phyloP scores from a whole-genome alignment of 2,329 filamentous ascomycete genomes.

The Fusarium penzigii region DNA sequence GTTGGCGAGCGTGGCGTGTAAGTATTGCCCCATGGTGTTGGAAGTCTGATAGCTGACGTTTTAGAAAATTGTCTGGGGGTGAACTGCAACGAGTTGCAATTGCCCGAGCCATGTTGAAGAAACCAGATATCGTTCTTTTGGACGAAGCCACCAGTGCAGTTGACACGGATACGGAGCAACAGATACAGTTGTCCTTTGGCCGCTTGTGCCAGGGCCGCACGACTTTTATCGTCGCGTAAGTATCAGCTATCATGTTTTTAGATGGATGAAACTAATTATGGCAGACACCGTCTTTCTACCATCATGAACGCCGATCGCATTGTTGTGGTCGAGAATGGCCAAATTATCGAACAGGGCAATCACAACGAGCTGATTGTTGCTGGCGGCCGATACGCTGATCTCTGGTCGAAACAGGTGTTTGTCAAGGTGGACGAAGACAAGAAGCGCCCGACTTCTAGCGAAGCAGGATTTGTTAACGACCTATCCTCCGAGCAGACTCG shows the following conservation, averaged over 20 bases:
- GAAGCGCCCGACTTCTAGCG: conserved; percentile 21
- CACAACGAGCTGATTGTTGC: conserved; percentile 59
- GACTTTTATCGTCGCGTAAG: conserved; percentile 66
- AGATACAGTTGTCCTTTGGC: conserved; percentile 63
- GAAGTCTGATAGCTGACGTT: background rate
- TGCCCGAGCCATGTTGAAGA: conserved; percentile 71
- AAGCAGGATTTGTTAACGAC: conserved; percentile 37
- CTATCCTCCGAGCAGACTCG: conserved; percentile 38
- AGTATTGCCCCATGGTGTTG: conserved; percentile 18
- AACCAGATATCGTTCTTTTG: conserved; percentile 73
- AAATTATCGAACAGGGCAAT: conserved; percentile 63
- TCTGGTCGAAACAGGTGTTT: conserved; percentile 67
- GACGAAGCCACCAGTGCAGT: conserved; percentile 81
- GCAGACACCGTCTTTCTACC: conserved; percentile 67
- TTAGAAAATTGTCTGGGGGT: conserved; percentile 64
- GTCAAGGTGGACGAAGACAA: conserved; percentile 47
- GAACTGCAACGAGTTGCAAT: conserved; percentile 69
- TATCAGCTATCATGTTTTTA: background rate
- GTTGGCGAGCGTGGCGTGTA: conserved; percentile 54
- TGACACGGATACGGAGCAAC: conserved; percentile 68
- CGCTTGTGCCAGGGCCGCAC: conserved; percentile 62
- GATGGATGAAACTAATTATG: conserved; percentile 8
- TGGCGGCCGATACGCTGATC: conserved; percentile 62
- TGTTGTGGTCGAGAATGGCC: conserved; percentile 63
- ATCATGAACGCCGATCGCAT: conserved; percentile 70